Evolutionary conservation across 1,284 basidiomycete species (phyloP), one percentile per base, ranked within the genome.

Genomic region (Laetiporus sulphureus): DNA sequence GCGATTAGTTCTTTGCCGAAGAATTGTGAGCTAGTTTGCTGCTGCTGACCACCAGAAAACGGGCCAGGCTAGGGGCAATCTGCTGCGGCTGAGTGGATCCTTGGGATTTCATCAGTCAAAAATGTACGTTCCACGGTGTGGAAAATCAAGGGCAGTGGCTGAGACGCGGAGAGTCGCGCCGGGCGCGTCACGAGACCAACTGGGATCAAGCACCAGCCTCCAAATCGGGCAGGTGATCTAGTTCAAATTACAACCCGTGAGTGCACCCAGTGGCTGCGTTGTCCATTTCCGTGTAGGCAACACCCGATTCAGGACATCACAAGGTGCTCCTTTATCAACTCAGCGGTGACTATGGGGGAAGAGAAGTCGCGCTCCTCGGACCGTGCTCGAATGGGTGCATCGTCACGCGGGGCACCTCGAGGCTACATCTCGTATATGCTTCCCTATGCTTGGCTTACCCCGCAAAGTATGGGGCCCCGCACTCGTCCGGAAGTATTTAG

Each of bases 31-130:
- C 13, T 13, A 32, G 29, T 13, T 13, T 12, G 29, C 32, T 30
- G 33, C 27, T 25, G 38, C 56, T 53, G 50, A 59, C 58, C 53
- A 46, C 45, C 6, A 60, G 51, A 32, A 59, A 54, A 7, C 15
- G 49, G 1, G 54, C 46, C 13, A 60, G 50, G 27, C 48, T 50
- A n/a, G 42, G 39, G 16, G 29, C n/a, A 5, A 3, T 16, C 16
- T 21, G 30, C 19, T 12, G n/a, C n/a, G n/a, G n/a, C n/a, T n/a
- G n/a, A n/a, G n/a, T n/a, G n/a, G n/a, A n/a, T n/a, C n/a, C n/a
- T n/a, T n/a, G n/a, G n/a, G n/a, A n/a, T n/a, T n/a, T n/a, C n/a
- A n/a, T n/a, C n/a, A n/a, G n/a, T n/a, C n/a, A n/a, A n/a, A n/a
- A n/a, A n/a, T n/a, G n/a, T n/a, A n/a, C n/a, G n/a, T n/a, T n/a